Evolutionary conservation across 352 stramenopile species (phyloP).

Genomic region (Globisporangium nunn): DNA sequence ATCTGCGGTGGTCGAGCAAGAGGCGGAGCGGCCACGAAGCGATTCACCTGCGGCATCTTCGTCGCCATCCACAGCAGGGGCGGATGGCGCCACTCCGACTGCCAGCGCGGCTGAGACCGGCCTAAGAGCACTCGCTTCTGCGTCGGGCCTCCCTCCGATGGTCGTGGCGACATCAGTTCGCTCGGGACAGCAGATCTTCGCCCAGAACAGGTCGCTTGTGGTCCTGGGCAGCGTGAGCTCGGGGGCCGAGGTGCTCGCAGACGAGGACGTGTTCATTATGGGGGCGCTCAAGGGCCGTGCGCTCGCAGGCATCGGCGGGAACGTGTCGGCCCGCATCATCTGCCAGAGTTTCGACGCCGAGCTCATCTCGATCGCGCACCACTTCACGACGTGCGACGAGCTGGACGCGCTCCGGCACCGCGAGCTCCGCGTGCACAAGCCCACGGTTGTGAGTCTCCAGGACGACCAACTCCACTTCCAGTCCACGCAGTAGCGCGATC

Average conservation of each 20-base stretch:
- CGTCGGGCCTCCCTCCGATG: constrained; percentile 28
- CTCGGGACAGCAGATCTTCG: constrained; percentile 85
- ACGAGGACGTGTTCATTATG: constrained; percentile 81
- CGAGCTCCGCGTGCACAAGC: constrained; percentile 38
- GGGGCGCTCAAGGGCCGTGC: constrained; percentile 78
- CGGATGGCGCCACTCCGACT: neutral
- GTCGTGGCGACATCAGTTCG: constrained; percentile 69
- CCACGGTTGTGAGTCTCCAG: constrained; percentile 47
- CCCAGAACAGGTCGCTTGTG: constrained; percentile 73
- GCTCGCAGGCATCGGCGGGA: constrained; percentile 78
- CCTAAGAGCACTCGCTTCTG: neutral
- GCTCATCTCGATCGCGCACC: constrained; percentile 86
- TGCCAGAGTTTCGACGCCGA: constrained; percentile 85
- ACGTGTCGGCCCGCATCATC: constrained; percentile 53
- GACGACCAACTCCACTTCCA: constrained; percentile 61
- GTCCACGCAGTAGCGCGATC: constrained; percentile 22
- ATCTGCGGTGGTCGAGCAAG: neutral
- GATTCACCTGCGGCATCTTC: neutral
- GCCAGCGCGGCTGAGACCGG: neutral
- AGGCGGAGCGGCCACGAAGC: neutral
- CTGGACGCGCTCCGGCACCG: constrained; percentile 31
- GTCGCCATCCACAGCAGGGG: neutral
- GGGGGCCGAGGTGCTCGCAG: constrained; percentile 80
- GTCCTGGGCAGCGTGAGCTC: constrained; percentile 85
- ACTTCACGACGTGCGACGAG: constrained; percentile 87